Base-by-base conservation (phyloP, 306 rosid species). In the Adenanthera pavonina region DNA sequence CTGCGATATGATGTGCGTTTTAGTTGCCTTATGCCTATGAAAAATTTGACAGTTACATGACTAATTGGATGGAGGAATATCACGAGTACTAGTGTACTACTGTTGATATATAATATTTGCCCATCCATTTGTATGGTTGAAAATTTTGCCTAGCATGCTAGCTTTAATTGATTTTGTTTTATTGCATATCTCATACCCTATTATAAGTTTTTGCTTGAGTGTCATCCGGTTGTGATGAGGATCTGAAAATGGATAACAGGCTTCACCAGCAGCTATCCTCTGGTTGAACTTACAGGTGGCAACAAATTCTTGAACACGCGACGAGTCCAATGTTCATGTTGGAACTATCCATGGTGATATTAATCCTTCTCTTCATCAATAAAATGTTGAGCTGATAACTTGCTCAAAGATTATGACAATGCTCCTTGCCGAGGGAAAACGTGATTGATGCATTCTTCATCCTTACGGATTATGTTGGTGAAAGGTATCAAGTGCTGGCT, bases 181-280 rank as follows among this genome's bases (percentile, higher is more conserved):
- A 61, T 12, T 83, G 84, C 33, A 51, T 81, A 72, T 34, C 44
- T 80, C 72, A n/a, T 68, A 40, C 67, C 30, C 7, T 78, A 82
- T 44, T 1, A 35, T 47, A 73, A 16, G 25, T 2, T 36, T 34
- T 73, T 73, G 16, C 15, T 77, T 7, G 69, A 69, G 81, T 69
- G 17, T 54, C 36, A 81, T 85, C 91, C 82, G 92, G 87, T 89
- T 87, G 89, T 95, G 86, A 89, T 93, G 87, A 68, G 83, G 90
- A 89, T 90, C 87, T 87, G 83, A 82, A 80, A 91, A 88, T 92
- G 94, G 89, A 93, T 84, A 91, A 95, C 99, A 92, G 99, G 99
- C 96, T 95, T 93, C 92, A 89, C 78, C 92, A 92, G 97, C 97
- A 95, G 99, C 95, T 93, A 78, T 95, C 86, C 90, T 89, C 99